Evolutionary conservation across 2,329 filamentous ascomycete genomes (phyloP).

Genomic region (Xylaria sp.): DNA sequence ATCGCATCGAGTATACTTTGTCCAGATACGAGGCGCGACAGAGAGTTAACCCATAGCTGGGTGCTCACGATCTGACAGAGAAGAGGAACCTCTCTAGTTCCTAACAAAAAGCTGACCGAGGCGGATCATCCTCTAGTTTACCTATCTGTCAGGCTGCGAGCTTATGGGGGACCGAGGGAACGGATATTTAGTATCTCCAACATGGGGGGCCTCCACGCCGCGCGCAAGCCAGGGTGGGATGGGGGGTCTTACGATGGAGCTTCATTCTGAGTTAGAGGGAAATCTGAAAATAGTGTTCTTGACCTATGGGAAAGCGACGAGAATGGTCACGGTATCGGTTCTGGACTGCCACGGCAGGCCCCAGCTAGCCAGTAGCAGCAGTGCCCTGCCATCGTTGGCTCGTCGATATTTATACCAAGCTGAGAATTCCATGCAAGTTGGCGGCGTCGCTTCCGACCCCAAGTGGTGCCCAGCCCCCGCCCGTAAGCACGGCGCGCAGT

Average conservation of each 20-base stretch:
- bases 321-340: conserved; percentile 15
- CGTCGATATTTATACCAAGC: conserved; percentile 23
- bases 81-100: conserved; percentile 5
- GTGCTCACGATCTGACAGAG: conserved; percentile 2
- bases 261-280: conserved; percentile 26
- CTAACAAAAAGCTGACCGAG: conserved; percentile 10
- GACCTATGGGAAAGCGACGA: conserved; percentile 34
- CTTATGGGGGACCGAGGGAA: conserved; percentile 28
- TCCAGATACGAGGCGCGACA: not conserved
- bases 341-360: conserved; percentile 1
- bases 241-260: conserved; percentile 41
- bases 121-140: conserved; percentile 5
- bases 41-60: not conserved
- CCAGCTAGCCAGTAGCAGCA: conserved; percentile 18
- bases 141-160: conserved; percentile 18
- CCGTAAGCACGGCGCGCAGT: conserved; percentile 26
- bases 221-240: conserved; percentile 28
- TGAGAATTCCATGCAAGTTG: conserved; percentile 26
- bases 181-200: conserved; percentile 30
- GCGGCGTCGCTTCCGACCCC: conserved; percentile 30
- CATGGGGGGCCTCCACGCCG: conserved; percentile 22
- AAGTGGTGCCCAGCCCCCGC: conserved; percentile 21
- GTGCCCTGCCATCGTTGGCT: not conserved
- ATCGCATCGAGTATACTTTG: conserved; percentile 11
- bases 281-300: conserved; percentile 23